Percentiles rank a stretch among this genome's conserved stretches.
Conservation (phyloP, 768 basidiomycete genomes). For the Mycena galericulata region DNA sequence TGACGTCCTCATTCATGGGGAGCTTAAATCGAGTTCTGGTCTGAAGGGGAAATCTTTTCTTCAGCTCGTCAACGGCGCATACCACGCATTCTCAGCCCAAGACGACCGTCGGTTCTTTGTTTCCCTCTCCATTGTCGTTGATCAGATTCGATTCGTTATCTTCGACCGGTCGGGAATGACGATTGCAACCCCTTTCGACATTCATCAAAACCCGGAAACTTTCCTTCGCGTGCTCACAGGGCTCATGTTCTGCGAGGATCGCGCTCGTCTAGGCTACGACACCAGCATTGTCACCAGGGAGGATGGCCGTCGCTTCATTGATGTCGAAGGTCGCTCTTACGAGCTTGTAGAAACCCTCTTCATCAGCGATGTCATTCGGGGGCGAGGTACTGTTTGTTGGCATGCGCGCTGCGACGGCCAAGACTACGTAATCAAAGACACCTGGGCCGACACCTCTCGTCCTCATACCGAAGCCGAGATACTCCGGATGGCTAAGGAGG, state of each 20-base stretch:
- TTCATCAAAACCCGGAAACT: not conserved
- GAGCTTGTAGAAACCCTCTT: not conserved
- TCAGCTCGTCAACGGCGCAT: constrained; percentile 10
- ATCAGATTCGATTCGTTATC: not conserved
- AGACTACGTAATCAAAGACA: constrained; percentile 23
- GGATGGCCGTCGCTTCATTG: not conserved
- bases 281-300: not conserved
- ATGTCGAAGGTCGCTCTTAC: not conserved
- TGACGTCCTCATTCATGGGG: not conserved
- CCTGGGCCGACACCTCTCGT: constrained; percentile 14
- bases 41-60: not conserved
- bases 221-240: constrained; percentile 13
- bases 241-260: constrained; percentile 14
- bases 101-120: constrained; percentile 15
- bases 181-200: constrained; percentile 8
- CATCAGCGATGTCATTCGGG: constrained; percentile 16
- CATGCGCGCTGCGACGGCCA: constrained; percentile 1
- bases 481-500: not conserved
- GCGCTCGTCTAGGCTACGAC: constrained; percentile 3
- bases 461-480: constrained; percentile 4
- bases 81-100: constrained; percentile 10
- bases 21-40: constrained; percentile 5
- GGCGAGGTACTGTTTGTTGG: constrained; percentile 18
- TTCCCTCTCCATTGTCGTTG: not conserved
- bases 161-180: constrained; percentile 13